Evolutionary conservation across 2,329 filamentous ascomycete species (phyloP).

Genomic region (Mollisiaceae sp.): DNA sequence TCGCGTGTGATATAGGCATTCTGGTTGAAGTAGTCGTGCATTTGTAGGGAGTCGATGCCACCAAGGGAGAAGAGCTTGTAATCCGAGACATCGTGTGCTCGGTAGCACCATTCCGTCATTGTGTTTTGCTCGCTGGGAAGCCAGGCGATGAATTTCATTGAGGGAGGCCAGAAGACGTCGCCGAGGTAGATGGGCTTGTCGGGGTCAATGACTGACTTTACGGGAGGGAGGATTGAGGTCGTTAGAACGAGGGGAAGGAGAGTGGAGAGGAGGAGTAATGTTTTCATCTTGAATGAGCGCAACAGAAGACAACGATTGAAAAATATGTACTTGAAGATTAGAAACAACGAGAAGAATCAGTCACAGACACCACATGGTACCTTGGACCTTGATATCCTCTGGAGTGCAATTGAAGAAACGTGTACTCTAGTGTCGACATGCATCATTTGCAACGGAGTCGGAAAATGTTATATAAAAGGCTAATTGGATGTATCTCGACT

Average conservation of each 20-base stretch:
- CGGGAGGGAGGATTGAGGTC: slow-evolving; percentile 3
- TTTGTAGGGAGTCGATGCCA: slow-evolving; percentile 30
- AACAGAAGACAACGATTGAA: neutral
- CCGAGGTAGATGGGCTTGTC: slow-evolving; percentile 38
- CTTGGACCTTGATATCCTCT: slow-evolving; percentile 16
- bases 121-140: slow-evolving; percentile 27
- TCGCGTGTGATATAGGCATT: slow-evolving; percentile 34
- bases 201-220: slow-evolving; percentile 23
- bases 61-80: slow-evolving; percentile 32
- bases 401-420: slow-evolving; percentile 23
- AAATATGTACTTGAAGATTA: neutral
- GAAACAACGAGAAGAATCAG: neutral
- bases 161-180: slow-evolving; percentile 38
- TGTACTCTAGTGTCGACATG: slow-evolving; percentile 23
- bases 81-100: slow-evolving; percentile 28
- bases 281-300: slow-evolving; percentile 24
- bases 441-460: slow-evolving; percentile 1
- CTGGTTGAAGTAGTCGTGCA: slow-evolving; percentile 35
- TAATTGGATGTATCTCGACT: slow-evolving; percentile 15
- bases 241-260: slow-evolving; percentile 20
- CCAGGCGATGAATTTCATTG: slow-evolving; percentile 40
- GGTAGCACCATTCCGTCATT: slow-evolving; percentile 36
- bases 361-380: neutral
- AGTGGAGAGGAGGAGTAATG: slow-evolving; percentile 17
- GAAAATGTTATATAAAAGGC: slow-evolving; percentile 11